Evolutionary conservation across 2,329 filamentous ascomycete genomes (phyloP).

Genomic region (Colletotrichum sp.): DNA sequence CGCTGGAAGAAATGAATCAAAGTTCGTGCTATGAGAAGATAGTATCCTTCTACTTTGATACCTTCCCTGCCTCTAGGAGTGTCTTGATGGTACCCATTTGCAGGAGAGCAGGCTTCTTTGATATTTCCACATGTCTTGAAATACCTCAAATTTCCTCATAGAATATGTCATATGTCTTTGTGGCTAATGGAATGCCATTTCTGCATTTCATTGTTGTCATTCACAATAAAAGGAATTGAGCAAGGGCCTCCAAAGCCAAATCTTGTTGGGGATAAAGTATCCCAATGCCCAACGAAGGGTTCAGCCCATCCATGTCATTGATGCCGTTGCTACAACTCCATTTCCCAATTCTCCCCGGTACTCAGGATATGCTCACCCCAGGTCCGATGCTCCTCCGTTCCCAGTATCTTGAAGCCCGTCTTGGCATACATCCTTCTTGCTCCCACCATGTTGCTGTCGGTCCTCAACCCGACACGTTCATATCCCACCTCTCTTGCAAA

Average conservation of each 20-base stretch:
- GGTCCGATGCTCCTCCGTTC: neutral
- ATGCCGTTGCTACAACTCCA: neutral
- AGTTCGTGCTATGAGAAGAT: neutral
- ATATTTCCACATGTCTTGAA: rapidly evolving
- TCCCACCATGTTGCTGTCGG: slow-evolving; percentile 18
- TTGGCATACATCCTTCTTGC: slow-evolving; percentile 25
- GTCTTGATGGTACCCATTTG: neutral
- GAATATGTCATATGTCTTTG: rapidly evolving
- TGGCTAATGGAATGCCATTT: rapidly evolving
- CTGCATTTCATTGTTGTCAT: neutral
- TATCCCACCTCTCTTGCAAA: slow-evolving; percentile 25
- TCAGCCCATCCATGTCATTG: too few species aligned
- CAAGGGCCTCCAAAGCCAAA: neutral
- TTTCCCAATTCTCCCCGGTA: slow-evolving; percentile 13
- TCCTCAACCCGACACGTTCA: slow-evolving; percentile 19
- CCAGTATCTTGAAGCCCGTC: slow-evolving; percentile 21
- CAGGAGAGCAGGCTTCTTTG: neutral
- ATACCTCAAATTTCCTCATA: rapidly evolving
- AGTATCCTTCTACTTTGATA: rapidly evolving
- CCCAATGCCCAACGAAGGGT: too few species aligned
- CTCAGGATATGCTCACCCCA: neutral
- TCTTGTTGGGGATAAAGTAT: too few species aligned
- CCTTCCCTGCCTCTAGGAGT: neutral
- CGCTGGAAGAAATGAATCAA: rapidly evolving
- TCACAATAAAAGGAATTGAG: neutral